Base-by-base conservation (phyloP, 2,329 filamentous ascomycete species). In the Cadophora gregata region DNA sequence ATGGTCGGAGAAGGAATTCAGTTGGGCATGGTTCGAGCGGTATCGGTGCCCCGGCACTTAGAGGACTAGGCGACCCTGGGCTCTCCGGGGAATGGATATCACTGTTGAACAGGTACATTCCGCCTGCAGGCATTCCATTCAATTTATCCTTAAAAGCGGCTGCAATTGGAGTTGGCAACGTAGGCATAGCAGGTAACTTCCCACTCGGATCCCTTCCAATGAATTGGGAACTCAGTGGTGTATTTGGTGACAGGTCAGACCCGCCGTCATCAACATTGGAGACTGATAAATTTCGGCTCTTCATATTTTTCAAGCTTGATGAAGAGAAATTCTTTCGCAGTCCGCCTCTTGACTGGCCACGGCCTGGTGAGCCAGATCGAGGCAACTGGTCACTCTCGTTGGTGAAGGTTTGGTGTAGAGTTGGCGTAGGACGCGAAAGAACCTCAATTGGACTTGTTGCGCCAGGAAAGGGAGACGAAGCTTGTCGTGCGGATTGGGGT, bases 21-120 rank as follows among this genome's bases (percentile, higher is more conserved):
- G 91, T 92, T 0, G 96, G 96, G 77, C 96, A 99, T 3, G 96
- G 92, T 76, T 99, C 96, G 5, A 99, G 84, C 0, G 93, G 88
- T 25, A 90, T 85, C 14, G 94, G 94, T 0, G 88, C 86, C 71
- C 93, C 89, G 0, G 82, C 75, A 14, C 83, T 82, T n/a, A 85
- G 77, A 3, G 85, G 82, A 65, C 90, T 89, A 2, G 90, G 87
- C n/a, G 88, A 89, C 2, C 88, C 88, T 0, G 91, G 85, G 36
- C 80, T 84, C 31, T 81, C 82, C 1, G 85, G 87, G 6, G 89
- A 89, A 76, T 95, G 91, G 51, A 97, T 91, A 69, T 92, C 87
- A 71, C 86, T 92, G 69, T 97, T 93, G 74, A 98, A 96, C 1
- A 98, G 83, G 75, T 93, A 89, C 65, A 95, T 82, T 6, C 91